A percentile compares a stretch with the other conserved stretches of the same genome.
Evolutionary conservation across 2,329 filamentous ascomycete species (phyloP).

Genomic region (Cryphonectria japonica): DNA sequence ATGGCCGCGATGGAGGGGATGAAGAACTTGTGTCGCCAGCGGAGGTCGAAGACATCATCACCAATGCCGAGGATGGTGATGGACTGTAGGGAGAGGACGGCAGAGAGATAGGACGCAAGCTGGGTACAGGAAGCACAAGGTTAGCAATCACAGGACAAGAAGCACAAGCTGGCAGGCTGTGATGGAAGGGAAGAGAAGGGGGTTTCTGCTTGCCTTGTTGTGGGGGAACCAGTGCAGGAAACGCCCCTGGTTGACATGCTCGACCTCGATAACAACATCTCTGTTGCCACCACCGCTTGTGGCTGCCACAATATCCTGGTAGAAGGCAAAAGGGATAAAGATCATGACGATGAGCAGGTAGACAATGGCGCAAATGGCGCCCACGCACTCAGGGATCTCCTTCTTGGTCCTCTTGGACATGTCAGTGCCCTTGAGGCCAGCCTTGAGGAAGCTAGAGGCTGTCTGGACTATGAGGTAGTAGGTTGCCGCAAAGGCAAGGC

Average conservation of each 20-base stretch:
- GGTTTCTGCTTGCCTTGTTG: slow-evolving; percentile 68
- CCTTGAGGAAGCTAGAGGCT: slow-evolving; percentile 83
- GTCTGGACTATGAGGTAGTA: slow-evolving; percentile 94
- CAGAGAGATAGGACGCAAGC: slow-evolving; percentile 93
- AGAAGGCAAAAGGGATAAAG: slow-evolving; percentile 97
- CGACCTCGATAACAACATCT: slow-evolving; percentile 76
- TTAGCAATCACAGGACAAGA: slow-evolving; percentile 5
- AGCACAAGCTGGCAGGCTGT: not conserved
- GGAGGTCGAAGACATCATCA: slow-evolving; percentile 96
- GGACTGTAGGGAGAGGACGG: slow-evolving; percentile 88
- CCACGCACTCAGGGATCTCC: slow-evolving; percentile 95
- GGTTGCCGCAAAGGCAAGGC: slow-evolving; percentile 78
- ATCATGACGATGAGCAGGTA: slow-evolving; percentile 87
- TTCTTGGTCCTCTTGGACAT: slow-evolving; percentile 71
- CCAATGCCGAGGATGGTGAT: slow-evolving; percentile 90
- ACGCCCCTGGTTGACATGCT: slow-evolving; percentile 78
- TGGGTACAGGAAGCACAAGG: slow-evolving; percentile 40
- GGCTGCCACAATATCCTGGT: slow-evolving; percentile 94
- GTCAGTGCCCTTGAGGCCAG: slow-evolving; percentile 88
- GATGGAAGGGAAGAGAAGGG: not conserved
- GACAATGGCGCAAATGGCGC: slow-evolving; percentile 87
- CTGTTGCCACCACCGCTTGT: slow-evolving; percentile 92
- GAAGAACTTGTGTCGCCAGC: slow-evolving; percentile 98
- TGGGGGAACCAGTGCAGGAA: slow-evolving; percentile 92
- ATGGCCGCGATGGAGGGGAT: slow-evolving; percentile 94